Base-by-base conservation (phyloP, 441 rosid genomes). In the Raphanus hybrid region DNA sequence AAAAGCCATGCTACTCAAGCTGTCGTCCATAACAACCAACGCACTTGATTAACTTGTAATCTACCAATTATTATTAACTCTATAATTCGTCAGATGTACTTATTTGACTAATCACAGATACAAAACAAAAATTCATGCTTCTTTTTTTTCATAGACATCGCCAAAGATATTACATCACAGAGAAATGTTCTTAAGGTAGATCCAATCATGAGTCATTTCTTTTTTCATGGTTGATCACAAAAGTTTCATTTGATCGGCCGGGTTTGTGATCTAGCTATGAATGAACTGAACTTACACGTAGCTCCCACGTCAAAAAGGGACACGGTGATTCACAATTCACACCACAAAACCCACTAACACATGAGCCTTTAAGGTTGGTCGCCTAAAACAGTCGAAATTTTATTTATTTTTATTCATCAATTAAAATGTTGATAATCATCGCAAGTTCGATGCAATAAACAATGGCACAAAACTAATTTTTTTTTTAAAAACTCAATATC, bases 401-500 rank as follows among this genome's bases (percentile, higher is more conserved):
- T 15, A 15, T 52, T 52, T 52, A 14, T 6, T 54, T 41, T 54
- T 15, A 7, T 54, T 54, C 58, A 54, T 54, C 58, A 54, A 54
- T 54, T 15, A n/a, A 65, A 35, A 10, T 14, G 26, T 50, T 6
- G 16, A 34, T 34, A 10, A 41, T 41, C 43, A 15, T 60, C 57
- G 32, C 43, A 72, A 73, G 16, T 62, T 64, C n/a, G 14, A 50
- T 12, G 52, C 7, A 64, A 32, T 12, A 3, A 52, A 52, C 57
- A 54, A 54, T 54, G 58, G 10, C 58, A 52, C 4, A 14, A 14
- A 15, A 52, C 58, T 52, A 52, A 52, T 18, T 18, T 18, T 18
- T 18, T 18, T 18, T 18, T 18, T 18, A 27, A 12, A 61, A 45
- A n/a, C 27, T 83, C 63, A 86, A 41, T 65, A 83, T 52, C 88